Conservation (phyloP, 139 green algal genomes). For the Volvox reticuliferus region DNA sequence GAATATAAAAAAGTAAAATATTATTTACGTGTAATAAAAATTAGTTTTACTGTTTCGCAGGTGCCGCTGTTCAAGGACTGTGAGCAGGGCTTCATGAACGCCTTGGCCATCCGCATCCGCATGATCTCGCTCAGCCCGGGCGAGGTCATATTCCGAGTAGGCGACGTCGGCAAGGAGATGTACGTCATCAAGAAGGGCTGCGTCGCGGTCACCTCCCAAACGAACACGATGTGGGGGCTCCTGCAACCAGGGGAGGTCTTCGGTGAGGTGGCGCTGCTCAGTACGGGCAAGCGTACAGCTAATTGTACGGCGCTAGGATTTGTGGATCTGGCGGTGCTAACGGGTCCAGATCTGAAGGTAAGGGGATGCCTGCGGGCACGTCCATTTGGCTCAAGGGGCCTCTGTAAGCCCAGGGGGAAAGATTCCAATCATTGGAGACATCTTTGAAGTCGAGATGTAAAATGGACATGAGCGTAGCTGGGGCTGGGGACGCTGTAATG, state of each 20-base stretch:
- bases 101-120: conserved; percentile 45
- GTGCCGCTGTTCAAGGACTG: conserved; percentile 48
- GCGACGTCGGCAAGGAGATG: conserved; percentile 46
- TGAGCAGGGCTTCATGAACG: conserved; percentile 41
- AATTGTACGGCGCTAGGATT: conserved; percentile 40
- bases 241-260: conserved; percentile 33
- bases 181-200: conserved; percentile 48
- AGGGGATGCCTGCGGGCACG: neutral
- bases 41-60: too few species aligned
- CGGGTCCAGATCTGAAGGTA: conserved; percentile 28
- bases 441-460: too few species aligned
- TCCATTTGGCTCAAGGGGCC: too few species aligned
- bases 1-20: too few species aligned
- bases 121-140: conserved; percentile 30
- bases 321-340: conserved; percentile 40
- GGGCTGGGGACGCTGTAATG: too few species aligned
- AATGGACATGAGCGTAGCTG: too few species aligned
- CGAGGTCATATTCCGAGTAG: conserved; percentile 45
- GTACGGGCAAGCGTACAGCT: conserved; percentile 46
- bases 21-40: too few species aligned
- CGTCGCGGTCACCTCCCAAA: conserved; percentile 29
- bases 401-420: too few species aligned
- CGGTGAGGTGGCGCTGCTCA: conserved; percentile 48
- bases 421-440: too few species aligned
- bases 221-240: conserved; percentile 14